These are phyloP conservation scores for Alternaria infectoria DNA, from an alignment of 2,329 filamentous ascomycete species.

Conservation along the genomic window DNA sequence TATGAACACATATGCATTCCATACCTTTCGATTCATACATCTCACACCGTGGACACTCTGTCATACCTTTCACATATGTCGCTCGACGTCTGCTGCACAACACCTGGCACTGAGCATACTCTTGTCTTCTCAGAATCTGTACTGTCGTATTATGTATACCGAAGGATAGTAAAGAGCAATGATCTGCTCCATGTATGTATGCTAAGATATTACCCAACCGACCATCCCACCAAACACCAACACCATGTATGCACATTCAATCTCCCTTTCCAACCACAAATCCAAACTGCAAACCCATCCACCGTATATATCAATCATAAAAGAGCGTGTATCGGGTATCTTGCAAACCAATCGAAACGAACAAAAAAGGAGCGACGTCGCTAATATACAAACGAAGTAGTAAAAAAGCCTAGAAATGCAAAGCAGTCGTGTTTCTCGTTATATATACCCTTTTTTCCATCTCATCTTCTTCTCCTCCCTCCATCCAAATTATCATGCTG, in stretches of 20 bases:
- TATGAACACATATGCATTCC: too few species aligned
- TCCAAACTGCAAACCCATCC: neutral
- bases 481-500: too few species aligned
- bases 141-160: neutral
- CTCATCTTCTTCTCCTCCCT: neutral
- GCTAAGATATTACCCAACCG: neutral
- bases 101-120: neutral
- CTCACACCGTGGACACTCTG: neutral
- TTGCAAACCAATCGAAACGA: neutral
- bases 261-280: neutral
- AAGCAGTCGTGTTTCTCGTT: neutral
- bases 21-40: fast-evolving
- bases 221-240: neutral
- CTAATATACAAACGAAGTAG: neutral
- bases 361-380: neutral
- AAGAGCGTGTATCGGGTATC: constrained; percentile 1
- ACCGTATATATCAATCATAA: neutral
- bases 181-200: neutral
- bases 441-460: neutral
- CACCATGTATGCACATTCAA: neutral
- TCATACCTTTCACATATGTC: too few species aligned
- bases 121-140: neutral
- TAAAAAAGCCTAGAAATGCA: neutral
- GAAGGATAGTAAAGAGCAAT: constrained; percentile 5
- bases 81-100: neutral